Conservation (phyloP, 768 basidiomycete species). For the Lentinus brumalis region DNA sequence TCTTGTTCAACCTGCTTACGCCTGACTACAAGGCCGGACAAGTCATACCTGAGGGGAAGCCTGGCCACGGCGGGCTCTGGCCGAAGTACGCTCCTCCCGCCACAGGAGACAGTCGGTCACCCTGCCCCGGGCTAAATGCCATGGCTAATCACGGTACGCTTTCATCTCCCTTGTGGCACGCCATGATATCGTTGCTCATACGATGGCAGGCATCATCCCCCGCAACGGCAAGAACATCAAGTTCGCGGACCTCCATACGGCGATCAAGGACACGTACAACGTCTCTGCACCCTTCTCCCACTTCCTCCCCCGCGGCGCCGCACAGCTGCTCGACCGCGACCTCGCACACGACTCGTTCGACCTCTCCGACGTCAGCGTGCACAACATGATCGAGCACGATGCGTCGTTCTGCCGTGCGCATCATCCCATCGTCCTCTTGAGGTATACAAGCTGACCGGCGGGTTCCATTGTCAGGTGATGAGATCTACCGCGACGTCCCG, state of each 20-base stretch:
- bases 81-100: slow-evolving; percentile 59
- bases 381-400: slow-evolving; percentile 79
- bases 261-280: slow-evolving; percentile 63
- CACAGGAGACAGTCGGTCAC: slow-evolving; percentile 63
- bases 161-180: background rate
- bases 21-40: slow-evolving; percentile 50
- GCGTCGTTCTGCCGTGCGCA: slow-evolving; percentile 59
- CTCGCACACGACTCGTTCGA: slow-evolving; percentile 64
- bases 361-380: slow-evolving; percentile 65
- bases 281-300: slow-evolving; percentile 67
- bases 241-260: slow-evolving; percentile 49
- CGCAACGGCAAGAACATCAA: slow-evolving; percentile 71
- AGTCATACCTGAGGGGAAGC: slow-evolving; percentile 35
- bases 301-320: slow-evolving; percentile 64
- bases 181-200: background rate
- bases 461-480: slow-evolving; percentile 47
- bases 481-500: slow-evolving; percentile 46
- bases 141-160: slow-evolving; percentile 74
- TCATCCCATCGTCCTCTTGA: too few species aligned
- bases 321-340: slow-evolving; percentile 55
- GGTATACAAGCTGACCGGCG: too few species aligned
- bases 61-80: slow-evolving; percentile 63
- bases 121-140: slow-evolving; percentile 73
- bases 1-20: slow-evolving; percentile 50
- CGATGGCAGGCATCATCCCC: slow-evolving; percentile 44